Conservation (phyloP, 1,284 basidiomycete genomes). For the Ganoderma lingzhi region DNA sequence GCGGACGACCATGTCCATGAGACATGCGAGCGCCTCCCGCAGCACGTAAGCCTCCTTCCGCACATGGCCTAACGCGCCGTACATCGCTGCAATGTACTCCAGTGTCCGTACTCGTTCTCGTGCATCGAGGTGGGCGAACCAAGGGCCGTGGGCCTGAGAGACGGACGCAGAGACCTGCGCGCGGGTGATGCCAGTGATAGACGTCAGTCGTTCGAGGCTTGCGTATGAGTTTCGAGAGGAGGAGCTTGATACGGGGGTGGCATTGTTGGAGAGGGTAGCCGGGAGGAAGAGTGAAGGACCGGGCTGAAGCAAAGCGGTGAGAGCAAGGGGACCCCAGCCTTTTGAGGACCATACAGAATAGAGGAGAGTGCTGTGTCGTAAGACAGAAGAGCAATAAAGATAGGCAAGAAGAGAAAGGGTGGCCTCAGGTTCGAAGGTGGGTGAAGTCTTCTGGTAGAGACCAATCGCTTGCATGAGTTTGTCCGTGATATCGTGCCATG, state of each 20-base stretch:
- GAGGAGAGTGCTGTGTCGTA: conserved; percentile 74
- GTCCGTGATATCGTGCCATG: conserved; percentile 75
- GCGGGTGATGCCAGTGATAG: conserved; percentile 73
- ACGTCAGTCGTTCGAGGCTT: conserved; percentile 66
- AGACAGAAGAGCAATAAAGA: conserved; percentile 69
- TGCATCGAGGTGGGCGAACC: conserved; percentile 82
- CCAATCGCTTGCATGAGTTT: conserved; percentile 70
- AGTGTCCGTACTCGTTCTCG: conserved; percentile 78
- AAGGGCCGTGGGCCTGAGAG: conserved; percentile 82
- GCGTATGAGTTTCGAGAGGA: conserved; percentile 46
- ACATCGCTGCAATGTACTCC: conserved; percentile 76
- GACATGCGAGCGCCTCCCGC: conserved; percentile 83
- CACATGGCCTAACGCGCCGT: conserved; percentile 79
- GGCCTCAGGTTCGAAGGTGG: conserved; percentile 61
- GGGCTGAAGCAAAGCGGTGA: conserved; percentile 77
- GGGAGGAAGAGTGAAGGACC: conserved; percentile 63
- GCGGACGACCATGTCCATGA: conserved; percentile 83
- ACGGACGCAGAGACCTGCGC: conserved; percentile 70
- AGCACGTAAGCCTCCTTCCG: conserved; percentile 88
- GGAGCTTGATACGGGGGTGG: conserved; percentile 22
- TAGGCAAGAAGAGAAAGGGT: conserved; percentile 69
- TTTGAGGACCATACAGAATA: conserved; percentile 86
- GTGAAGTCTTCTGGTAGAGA: conserved; percentile 65
- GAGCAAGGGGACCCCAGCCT: conserved; percentile 86
- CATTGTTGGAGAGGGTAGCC: conserved; percentile 53